Evolutionary conservation across 176 grass and related monocot species (phyloP).

Genomic region (Ampelocalamus luodianensis): DNA sequence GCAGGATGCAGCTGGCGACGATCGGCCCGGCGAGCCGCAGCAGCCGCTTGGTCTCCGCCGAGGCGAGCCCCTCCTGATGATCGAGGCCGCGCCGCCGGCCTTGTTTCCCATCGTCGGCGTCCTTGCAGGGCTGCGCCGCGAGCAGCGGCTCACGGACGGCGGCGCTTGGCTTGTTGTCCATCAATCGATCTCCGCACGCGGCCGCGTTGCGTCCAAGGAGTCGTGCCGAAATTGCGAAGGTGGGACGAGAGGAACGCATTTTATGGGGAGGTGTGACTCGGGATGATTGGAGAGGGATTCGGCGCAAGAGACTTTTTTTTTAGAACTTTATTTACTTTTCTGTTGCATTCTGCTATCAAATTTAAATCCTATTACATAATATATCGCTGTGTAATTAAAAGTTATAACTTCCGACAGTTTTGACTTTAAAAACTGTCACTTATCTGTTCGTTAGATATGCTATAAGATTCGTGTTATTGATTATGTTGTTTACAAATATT

Average conservation of each 20-base stretch:
- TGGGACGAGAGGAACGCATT: background rate
- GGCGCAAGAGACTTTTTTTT: background rate
- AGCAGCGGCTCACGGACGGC: slow-evolving; percentile 33
- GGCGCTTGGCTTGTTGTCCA: slow-evolving; percentile 28
- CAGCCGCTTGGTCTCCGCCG: slow-evolving; percentile 38
- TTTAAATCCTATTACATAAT: no score
- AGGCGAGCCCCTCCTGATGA: background rate
- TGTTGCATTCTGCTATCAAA: no score
- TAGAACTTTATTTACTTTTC: no score
- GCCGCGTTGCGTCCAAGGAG: background rate
- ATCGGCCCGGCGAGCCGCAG: slow-evolving; percentile 54
- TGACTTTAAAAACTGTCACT: no score
- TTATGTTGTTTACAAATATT: no score
- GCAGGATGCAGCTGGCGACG: slow-evolving; percentile 53
- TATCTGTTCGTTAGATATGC: no score
- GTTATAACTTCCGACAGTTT: no score
- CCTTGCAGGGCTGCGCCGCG: background rate
- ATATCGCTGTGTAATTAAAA: no score
- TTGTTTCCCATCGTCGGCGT: no score
- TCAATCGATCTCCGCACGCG: background rate
- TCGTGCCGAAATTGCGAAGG: background rate
- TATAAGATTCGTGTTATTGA: no score
- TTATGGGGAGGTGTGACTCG: background rate
- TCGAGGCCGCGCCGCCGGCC: no score
- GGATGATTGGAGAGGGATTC: background rate